Conservation (phyloP, 83 land plant genomes). For the Diphasiastrum complanatum region DNA sequence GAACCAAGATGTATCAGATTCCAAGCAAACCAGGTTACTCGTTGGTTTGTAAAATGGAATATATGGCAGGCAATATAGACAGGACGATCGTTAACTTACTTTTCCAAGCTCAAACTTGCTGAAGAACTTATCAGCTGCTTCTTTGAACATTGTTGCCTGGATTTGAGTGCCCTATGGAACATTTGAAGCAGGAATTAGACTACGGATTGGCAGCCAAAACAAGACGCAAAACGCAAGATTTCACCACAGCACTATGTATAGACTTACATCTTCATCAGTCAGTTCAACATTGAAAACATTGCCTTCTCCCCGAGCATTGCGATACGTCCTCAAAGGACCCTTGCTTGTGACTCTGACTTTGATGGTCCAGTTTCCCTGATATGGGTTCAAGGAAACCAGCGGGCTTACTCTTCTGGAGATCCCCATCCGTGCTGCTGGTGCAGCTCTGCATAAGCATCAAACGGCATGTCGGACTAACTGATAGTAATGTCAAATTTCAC, state of each 20-base stretch:
- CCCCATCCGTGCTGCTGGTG: constrained; percentile 48
- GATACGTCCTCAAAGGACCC: constrained; percentile 70
- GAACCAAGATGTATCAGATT: not conserved
- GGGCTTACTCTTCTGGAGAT: constrained; percentile 82
- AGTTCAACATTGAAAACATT: constrained; percentile 90
- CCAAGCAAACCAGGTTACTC: not conserved
- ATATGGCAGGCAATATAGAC: not conserved
- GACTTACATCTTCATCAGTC: constrained; percentile 83
- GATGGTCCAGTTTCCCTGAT: constrained; percentile 93
- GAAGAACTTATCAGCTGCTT: constrained; percentile 79
- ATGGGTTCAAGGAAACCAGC: constrained; percentile 80
- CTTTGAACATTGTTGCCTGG: constrained; percentile 98
- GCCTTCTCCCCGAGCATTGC: constrained; percentile 84
- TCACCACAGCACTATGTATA: constrained; percentile 5
- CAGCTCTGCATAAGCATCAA: too few species aligned
- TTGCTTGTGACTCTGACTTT: constrained; percentile 91
- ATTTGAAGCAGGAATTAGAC: not conserved
- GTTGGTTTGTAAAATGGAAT: not conserved
- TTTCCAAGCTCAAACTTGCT: constrained; percentile 74
- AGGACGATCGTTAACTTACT: constrained; percentile 20
- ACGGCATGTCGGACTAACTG: too few species aligned
- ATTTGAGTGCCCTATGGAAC: constrained; percentile 90
- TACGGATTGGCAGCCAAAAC: not conserved
- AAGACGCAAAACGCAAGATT: not conserved
- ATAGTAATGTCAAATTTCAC: too few species aligned